phyloP scores from a whole-genome alignment of 148 eudicot genomes.

The Fagopyrum esculentum region DNA sequence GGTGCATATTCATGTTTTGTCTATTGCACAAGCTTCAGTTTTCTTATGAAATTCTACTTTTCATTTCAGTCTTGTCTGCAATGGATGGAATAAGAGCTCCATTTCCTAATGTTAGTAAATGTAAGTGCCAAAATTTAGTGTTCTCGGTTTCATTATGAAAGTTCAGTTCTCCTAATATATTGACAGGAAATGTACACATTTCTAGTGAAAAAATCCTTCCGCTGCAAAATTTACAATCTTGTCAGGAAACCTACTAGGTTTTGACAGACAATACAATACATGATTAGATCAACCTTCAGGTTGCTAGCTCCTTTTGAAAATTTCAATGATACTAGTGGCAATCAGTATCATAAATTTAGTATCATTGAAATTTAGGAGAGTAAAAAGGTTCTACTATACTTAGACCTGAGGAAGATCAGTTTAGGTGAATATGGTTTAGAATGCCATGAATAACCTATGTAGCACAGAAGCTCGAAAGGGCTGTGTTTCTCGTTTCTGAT shows the following conservation, averaged over 20 bases:
- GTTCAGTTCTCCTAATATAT: not conserved
- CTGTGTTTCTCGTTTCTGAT: too few species aligned
- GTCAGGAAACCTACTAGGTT: not conserved
- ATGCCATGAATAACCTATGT: not conserved
- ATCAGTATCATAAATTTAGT: not conserved
- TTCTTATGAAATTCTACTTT: constrained; percentile 5
- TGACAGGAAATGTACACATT: not conserved
- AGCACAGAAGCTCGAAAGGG: too few species aligned
- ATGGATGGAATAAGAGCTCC: constrained; percentile 67
- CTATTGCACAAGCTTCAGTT: not conserved
- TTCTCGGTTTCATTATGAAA: not conserved
- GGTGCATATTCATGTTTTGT: not conserved
- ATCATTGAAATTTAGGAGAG: not conserved
- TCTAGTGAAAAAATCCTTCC: not conserved
- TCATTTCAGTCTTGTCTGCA: constrained; percentile 54
- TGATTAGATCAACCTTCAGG: too few species aligned
- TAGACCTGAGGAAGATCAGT: not conserved
- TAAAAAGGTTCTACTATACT: not conserved
- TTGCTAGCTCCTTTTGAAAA: not conserved
- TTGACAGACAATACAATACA: not conserved
- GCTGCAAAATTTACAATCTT: not conserved
- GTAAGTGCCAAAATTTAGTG: constrained; percentile 28
- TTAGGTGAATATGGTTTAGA: not conserved
- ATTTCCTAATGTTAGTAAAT: constrained; percentile 50
- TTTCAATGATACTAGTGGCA: not conserved